Evolutionary conservation across 179 eudicot species (phyloP).

Genomic region (Vitellaria paradoxa): DNA sequence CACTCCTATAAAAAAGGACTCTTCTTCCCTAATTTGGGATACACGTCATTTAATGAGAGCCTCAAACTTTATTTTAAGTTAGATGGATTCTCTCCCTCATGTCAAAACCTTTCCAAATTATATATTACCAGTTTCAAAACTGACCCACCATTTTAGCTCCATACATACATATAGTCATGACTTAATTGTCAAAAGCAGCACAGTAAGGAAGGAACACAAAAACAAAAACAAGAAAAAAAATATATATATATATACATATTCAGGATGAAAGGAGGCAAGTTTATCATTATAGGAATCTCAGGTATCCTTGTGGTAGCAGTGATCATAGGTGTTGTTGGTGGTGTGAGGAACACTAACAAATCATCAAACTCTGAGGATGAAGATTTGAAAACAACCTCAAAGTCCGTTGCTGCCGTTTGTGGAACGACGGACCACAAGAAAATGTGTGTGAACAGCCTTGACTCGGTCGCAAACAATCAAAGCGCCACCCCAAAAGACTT

Average conservation of each 20-base stretch:
- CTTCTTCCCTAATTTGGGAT: too few species aligned
- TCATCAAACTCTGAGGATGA: not conserved
- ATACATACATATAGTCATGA: too few species aligned
- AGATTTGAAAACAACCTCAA: conserved; percentile 30
- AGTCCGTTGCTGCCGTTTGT: conserved; percentile 46
- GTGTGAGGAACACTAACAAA: conserved; percentile 23
- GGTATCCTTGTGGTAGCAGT: conserved; percentile 30
- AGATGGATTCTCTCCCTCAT: too few species aligned
- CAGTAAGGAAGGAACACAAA: too few species aligned
- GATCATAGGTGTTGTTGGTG: conserved; percentile 29
- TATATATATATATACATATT: not conserved
- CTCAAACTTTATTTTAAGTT: too few species aligned
- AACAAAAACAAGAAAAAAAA: too few species aligned
- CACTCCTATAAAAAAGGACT: too few species aligned
- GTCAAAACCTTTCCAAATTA: too few species aligned
- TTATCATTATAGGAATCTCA: conserved; percentile 33
- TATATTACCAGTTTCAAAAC: too few species aligned
- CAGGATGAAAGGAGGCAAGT: conserved; percentile 21
- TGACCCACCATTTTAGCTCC: too few species aligned
- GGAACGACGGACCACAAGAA: conserved; percentile 45
- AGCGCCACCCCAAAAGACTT: conserved; percentile 47
- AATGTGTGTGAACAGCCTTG: conserved; percentile 38
- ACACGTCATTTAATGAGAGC: too few species aligned
- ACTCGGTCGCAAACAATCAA: conserved; percentile 29
- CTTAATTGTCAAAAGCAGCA: too few species aligned